phyloP scores from a whole-genome alignment of 306 rosid species.

The Castanea mollissima region DNA sequence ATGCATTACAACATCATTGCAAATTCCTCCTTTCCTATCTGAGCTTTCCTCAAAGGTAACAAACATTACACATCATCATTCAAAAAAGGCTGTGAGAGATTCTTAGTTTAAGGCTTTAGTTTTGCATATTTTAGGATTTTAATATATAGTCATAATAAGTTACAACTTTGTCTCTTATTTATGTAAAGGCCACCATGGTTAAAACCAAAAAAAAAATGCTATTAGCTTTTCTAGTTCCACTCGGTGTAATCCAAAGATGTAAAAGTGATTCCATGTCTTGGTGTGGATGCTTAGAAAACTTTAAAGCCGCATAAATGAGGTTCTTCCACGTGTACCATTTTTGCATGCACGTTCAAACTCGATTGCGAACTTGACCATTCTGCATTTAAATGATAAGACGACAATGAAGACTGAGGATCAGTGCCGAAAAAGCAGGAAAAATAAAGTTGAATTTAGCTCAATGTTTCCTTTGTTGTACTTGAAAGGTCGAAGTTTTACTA shows the following conservation, averaged over 20 bases:
- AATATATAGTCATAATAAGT: slow-evolving; percentile 30
- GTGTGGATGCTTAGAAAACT: slow-evolving; percentile 37
- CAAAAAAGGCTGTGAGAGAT: slow-evolving; percentile 31
- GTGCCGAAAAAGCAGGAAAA: slow-evolving; percentile 65
- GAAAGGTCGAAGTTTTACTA: background rate
- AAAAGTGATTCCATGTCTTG: slow-evolving; percentile 70
- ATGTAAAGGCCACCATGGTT: slow-evolving; percentile 16
- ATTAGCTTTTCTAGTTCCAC: slow-evolving; percentile 36
- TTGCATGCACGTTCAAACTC: slow-evolving; percentile 41
- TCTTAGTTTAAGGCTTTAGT: slow-evolving; percentile 33
- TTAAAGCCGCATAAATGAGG: slow-evolving; percentile 14
- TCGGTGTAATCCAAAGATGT: slow-evolving; percentile 29
- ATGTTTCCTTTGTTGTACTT: slow-evolving; percentile 5
- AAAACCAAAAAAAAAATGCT: slow-evolving; percentile 16
- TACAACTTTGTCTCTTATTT: slow-evolving; percentile 21
- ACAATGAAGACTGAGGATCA: slow-evolving; percentile 71
- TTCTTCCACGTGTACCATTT: slow-evolving; percentile 40
- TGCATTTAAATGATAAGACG: slow-evolving; percentile 27
- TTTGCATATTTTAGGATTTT: slow-evolving; percentile 17
- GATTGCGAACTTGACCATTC: slow-evolving; percentile 41
- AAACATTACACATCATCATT: slow-evolving; percentile 38
- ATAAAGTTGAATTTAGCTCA: slow-evolving; percentile 38
- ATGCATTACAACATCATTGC: slow-evolving; percentile 57
- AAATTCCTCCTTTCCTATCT: slow-evolving; percentile 30
- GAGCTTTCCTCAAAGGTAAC: slow-evolving; percentile 44